phyloP scores from a whole-genome alignment of 2,329 filamentous ascomycete species.

The Stagonosporopsis rhizophila region DNA sequence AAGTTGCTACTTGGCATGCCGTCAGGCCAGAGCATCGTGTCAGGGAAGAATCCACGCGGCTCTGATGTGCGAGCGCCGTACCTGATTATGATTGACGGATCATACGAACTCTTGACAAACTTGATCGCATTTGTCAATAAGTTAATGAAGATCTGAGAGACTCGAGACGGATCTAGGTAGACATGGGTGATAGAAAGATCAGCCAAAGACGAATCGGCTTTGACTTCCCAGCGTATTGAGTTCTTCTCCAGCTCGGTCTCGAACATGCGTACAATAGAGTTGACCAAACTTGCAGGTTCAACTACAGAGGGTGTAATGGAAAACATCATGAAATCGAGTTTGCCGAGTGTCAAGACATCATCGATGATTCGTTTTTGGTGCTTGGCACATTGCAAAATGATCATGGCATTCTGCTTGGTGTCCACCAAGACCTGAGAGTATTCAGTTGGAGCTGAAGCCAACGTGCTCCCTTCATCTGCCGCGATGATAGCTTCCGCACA shows the following conservation, averaged over 20 bases:
- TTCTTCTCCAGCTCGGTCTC: constrained; percentile 38
- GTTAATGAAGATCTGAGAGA: constrained; percentile 77
- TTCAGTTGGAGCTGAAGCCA: constrained; percentile 4
- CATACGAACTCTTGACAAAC: constrained; percentile 43
- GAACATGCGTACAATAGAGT: constrained; percentile 42
- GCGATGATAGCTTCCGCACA: constrained; percentile 51
- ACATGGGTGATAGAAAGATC: constrained; percentile 46
- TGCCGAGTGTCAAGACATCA: constrained; percentile 55
- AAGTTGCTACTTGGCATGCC: constrained; percentile 1
- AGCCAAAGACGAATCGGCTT: constrained; percentile 44
- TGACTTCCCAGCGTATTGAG: constrained; percentile 31
- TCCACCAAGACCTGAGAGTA: constrained; percentile 28
- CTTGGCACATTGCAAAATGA: constrained; percentile 52
- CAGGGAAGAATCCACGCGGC: constrained; percentile 24
- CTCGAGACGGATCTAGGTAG: constrained; percentile 49
- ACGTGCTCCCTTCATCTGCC: constrained; percentile 31
- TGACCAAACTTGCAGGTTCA: constrained; percentile 40
- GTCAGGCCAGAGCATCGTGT: constrained; percentile 28
- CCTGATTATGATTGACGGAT: constrained; percentile 43
- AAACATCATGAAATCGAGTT: constrained; percentile 51
- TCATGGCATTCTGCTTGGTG: constrained; percentile 43
- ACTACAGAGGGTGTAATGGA: constrained; percentile 48
- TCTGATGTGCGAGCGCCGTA: constrained; percentile 37
- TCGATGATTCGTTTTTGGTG: constrained; percentile 56
- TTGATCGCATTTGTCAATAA: constrained; percentile 64